Conservation (phyloP, 2,329 filamentous ascomycete genomes). For the Trichoderma oligosporum region DNA sequence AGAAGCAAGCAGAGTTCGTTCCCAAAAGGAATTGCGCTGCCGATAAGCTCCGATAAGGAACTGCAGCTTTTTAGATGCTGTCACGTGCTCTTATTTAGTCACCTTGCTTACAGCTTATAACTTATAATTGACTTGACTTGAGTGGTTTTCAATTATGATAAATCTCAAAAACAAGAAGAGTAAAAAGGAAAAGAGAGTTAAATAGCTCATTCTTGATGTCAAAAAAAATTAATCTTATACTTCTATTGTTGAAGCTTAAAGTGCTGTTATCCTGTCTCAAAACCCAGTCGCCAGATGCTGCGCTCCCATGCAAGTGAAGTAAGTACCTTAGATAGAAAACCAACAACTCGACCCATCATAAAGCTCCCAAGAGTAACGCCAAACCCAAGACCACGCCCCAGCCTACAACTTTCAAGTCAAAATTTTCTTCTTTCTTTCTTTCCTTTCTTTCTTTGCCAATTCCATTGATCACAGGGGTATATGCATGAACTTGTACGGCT, state of each 20-base stretch:
- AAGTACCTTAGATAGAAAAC: background rate
- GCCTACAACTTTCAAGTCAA: background rate
- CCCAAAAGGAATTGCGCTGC: background rate
- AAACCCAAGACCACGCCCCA: background rate
- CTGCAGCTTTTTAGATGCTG: background rate
- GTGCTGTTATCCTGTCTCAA: background rate
- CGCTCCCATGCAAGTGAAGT: background rate
- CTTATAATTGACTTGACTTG: no score
- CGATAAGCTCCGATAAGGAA: slow-evolving; percentile 15
- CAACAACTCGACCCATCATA: background rate
- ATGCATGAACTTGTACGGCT: background rate
- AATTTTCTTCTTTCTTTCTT: no score
- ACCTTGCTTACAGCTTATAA: background rate
- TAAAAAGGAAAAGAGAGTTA: no score
- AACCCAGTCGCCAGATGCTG: slow-evolving; percentile 2
- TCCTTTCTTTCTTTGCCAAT: background rate
- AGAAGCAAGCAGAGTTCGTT: background rate
- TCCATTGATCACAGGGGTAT: slow-evolving; percentile 3
- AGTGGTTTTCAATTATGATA: no score
- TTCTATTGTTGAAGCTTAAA: background rate
- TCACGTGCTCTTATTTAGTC: slow-evolving; percentile 19
- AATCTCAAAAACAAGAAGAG: no score
- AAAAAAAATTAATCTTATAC: background rate
- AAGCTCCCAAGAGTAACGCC: background rate
- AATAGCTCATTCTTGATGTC: background rate